Percentiles rank a stretch among this genome's conserved stretches.
These are phyloP conservation scores for Botrytis porri DNA, from an alignment of 2,329 filamentous ascomycete genomes.

Conservation along the genomic window DNA sequence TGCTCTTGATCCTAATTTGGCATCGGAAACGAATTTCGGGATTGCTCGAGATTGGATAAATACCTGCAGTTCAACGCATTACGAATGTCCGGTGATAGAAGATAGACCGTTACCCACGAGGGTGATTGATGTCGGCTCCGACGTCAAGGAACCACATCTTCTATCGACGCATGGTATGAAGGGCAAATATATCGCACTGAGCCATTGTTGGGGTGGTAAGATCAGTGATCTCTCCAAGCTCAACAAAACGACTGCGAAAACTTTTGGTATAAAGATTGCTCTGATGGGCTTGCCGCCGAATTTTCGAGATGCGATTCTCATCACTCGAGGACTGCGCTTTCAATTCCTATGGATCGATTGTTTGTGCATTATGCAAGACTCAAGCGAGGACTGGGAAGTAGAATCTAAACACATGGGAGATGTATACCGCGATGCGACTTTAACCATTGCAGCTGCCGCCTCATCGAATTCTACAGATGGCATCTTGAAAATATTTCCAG, in stretches of 20 bases:
- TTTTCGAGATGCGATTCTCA: background rate
- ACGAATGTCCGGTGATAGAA: background rate
- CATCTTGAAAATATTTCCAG: background rate
- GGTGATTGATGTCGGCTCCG: slow-evolving; percentile 25
- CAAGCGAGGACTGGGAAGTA: background rate
- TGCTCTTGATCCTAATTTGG: background rate
- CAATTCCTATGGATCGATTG: slow-evolving; percentile 17
- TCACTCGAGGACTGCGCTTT: background rate
- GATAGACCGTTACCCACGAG: slow-evolving; percentile 21
- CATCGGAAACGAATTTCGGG: background rate
- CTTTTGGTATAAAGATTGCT: too few relatives aligned
- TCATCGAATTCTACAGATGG: background rate
- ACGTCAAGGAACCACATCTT: slow-evolving; percentile 15
- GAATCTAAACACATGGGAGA: slow-evolving; percentile 15
- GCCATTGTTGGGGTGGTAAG: background rate
- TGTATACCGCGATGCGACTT: slow-evolving; percentile 2
- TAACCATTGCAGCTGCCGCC: background rate
- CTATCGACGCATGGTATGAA: background rate
- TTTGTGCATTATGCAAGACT: slow-evolving; percentile 20
- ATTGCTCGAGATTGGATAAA: slow-evolving; percentile 18
- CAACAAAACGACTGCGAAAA: too few relatives aligned
- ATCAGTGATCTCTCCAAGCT: too few relatives aligned
- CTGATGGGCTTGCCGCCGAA: too few relatives aligned
- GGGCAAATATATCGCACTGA: background rate
- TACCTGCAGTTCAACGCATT: slow-evolving; percentile 6